Conservation (phyloP, 1,139 yeast genomes). For the Pichia sp. region DNA sequence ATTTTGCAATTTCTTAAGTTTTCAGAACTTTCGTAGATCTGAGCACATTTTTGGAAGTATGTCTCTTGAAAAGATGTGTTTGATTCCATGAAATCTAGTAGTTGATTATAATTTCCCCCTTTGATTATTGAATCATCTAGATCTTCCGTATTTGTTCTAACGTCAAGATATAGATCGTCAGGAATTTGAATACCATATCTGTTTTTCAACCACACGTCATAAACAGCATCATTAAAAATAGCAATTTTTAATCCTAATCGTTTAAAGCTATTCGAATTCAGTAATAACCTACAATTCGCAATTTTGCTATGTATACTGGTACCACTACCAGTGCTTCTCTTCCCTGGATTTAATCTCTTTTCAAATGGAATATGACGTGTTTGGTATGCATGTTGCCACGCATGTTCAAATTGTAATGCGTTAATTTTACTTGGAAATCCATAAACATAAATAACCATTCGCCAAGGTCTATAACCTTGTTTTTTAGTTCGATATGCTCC, state of each 20-base stretch:
- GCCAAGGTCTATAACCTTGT: conserved; percentile 64
- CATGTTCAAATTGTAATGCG: conserved; percentile 71
- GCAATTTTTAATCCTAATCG: conserved; percentile 32
- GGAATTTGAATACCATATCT: conserved; percentile 21
- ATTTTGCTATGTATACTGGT: conserved; percentile 43
- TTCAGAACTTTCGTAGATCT: not conserved
- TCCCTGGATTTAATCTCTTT: conserved; percentile 30
- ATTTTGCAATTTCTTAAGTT: conserved; percentile 15
- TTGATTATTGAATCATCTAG: conserved; percentile 9
- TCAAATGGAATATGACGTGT: conserved; percentile 49
- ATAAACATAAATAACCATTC: conserved; percentile 52
- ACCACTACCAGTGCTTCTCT: conserved; percentile 28
- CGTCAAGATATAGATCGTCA: conserved; percentile 17
- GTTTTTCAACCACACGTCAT: conserved; percentile 17
- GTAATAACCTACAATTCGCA: conserved; percentile 45
- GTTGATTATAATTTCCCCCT: conserved; percentile 30
- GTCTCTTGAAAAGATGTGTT: conserved; percentile 11
- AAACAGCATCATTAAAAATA: conserved; percentile 20
- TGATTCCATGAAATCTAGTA: conserved; percentile 19
- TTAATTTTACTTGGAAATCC: conserved; percentile 69
- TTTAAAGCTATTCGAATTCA: conserved; percentile 38
- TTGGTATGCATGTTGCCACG: conserved; percentile 67
- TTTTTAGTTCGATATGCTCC: conserved; percentile 65
- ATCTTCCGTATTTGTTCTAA: conserved; percentile 3
- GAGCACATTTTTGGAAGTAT: conserved; percentile 15